Conservation (phyloP, 208 protist species). For the Trypanosoma cruzi region DNA sequence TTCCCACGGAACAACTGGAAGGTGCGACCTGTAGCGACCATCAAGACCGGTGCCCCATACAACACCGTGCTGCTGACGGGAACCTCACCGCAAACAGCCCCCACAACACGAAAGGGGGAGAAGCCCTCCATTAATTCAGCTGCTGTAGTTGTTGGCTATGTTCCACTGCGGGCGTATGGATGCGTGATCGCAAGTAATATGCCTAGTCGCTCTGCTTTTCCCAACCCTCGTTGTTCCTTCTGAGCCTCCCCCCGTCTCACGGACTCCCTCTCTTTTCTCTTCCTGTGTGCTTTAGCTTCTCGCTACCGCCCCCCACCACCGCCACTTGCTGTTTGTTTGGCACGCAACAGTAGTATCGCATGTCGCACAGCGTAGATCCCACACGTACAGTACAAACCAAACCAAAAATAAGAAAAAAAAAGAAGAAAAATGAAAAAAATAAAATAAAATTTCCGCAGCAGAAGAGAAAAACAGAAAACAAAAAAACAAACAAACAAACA, state of each 20-base stretch:
- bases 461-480: neutral
- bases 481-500: too few relatives aligned
- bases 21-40: slow-evolving; percentile 81
- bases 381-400: neutral
- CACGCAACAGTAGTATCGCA: neutral
- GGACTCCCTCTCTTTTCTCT: too few relatives aligned
- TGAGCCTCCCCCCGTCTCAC: too few relatives aligned
- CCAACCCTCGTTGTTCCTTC: too few relatives aligned
- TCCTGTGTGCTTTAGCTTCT: too few relatives aligned
- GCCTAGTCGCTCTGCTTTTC: too few relatives aligned
- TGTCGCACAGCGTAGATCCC: too few relatives aligned
- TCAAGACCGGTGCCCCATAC: slow-evolving; percentile 77
- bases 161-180: too few relatives aligned
- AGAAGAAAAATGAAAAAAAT: neutral
- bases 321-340: too few relatives aligned
- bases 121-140: slow-evolving; percentile 58
- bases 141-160: neutral
- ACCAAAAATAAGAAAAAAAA: neutral
- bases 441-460: neutral
- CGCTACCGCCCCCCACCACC: too few relatives aligned
- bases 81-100: slow-evolving; percentile 72
- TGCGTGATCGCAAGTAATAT: too few relatives aligned
- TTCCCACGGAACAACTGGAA: slow-evolving; percentile 89
- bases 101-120: slow-evolving; percentile 84
- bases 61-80: slow-evolving; percentile 68